Conservation (phyloP, 1,284 basidiomycete genomes). For the Polyporus tsugae region DNA sequence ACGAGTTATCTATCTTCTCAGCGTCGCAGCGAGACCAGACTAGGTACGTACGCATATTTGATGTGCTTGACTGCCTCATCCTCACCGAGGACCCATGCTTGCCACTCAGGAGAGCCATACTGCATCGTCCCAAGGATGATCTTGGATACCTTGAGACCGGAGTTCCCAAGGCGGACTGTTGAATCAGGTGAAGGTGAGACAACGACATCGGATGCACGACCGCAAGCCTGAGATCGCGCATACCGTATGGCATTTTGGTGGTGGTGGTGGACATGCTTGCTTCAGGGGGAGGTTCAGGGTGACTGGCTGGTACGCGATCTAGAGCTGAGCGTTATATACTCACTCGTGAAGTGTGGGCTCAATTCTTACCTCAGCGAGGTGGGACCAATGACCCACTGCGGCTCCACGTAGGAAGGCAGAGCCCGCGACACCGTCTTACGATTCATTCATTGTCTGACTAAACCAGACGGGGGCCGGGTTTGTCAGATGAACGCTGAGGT, state of each 20-base stretch:
- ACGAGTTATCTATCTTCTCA: background rate
- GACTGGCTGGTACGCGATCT: background rate
- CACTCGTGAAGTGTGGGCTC: background rate
- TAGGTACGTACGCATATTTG: constrained; percentile 44
- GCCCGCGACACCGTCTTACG: background rate
- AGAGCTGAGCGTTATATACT: background rate
- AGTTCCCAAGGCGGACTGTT: constrained; percentile 54
- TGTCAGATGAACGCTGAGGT: background rate
- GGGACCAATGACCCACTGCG: background rate
- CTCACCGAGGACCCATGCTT: constrained; percentile 49
- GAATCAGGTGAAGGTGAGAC: background rate
- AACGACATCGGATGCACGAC: background rate
- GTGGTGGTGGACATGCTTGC: background rate
- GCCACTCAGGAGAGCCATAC: constrained; percentile 49
- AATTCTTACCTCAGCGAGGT: background rate
- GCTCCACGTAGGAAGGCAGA: background rate
- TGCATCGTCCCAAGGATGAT: constrained; percentile 54
- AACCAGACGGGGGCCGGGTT: background rate
- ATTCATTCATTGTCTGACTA: background rate
- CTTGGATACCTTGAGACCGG: constrained; percentile 53
- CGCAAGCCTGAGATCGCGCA: background rate
- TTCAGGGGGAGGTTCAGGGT: background rate
- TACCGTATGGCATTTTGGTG: background rate
- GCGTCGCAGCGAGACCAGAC: background rate
- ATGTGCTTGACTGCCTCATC: constrained; percentile 49